Conservation (phyloP, 495 filamentous ascomycete species). For the Massariosphaeria phaeospora region DNA sequence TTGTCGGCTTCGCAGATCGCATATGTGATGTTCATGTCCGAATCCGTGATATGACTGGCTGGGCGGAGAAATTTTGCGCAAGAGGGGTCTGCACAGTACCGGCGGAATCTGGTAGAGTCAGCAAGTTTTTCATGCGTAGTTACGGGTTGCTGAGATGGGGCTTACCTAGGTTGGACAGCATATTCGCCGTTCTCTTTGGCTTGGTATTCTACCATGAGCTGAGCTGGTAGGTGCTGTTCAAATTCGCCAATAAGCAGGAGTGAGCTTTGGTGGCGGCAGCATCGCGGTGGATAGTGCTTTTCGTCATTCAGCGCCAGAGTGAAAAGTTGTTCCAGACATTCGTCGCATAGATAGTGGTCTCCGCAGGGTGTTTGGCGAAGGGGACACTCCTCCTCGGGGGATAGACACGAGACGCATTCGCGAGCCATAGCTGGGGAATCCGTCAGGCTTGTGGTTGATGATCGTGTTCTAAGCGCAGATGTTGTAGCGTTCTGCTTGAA, state of each 20-base stretch:
- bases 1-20: conserved; percentile 8
- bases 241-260: conserved; percentile 12
- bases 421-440: no score
- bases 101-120: conserved; percentile 9
- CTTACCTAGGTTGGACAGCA: conserved; percentile 7
- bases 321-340: conserved; percentile 15
- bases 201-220: conserved; percentile 8
- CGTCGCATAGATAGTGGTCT: conserved; percentile 18
- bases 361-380: background rate
- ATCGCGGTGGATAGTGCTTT: conserved; percentile 17
- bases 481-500: no score
- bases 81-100: conserved; percentile 12
- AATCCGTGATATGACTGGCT: conserved; percentile 6
- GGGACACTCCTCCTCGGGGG: background rate
- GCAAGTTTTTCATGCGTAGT: background rate
- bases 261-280: conserved; percentile 5
- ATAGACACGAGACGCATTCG: no score
- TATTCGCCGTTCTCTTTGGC: conserved; percentile 14
- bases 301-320: conserved; percentile 13
- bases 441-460: no score
- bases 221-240: conserved; percentile 2
- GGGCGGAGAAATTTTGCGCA: conserved; percentile 22
- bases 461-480: no score
- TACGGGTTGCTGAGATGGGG: background rate
- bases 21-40: background rate